phyloP scores from a whole-genome alignment of 2,329 filamentous ascomycete species.

The Ambrosiella cleistominuta region DNA sequence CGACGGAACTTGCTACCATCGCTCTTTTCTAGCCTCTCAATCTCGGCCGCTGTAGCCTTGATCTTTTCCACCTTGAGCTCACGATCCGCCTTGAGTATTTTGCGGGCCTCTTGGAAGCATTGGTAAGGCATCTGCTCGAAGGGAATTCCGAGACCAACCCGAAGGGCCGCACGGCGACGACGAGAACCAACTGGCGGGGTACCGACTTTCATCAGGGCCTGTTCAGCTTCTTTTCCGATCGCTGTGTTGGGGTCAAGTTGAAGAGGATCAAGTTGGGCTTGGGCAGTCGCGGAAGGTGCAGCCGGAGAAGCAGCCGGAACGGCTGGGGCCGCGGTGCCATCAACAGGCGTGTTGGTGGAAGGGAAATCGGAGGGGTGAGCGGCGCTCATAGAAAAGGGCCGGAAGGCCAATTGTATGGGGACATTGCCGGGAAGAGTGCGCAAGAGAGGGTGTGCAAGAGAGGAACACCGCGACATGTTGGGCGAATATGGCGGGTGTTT shows the following conservation, averaged over 20 bases:
- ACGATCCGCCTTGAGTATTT: constrained; percentile 63
- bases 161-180: constrained; percentile 59
- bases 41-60: constrained; percentile 44
- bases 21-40: constrained; percentile 46
- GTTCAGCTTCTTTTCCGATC: constrained; percentile 44
- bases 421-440: constrained; percentile 16
- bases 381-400: constrained; percentile 22
- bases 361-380: constrained; percentile 19
- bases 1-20: constrained; percentile 39
- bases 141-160: constrained; percentile 43
- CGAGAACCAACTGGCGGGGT: constrained; percentile 65
- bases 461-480: constrained; percentile 41
- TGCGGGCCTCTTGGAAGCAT: constrained; percentile 90
- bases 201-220: constrained; percentile 47
- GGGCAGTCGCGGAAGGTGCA: constrained; percentile 13
- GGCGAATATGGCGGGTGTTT: background rate
- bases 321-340: background rate
- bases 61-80: constrained; percentile 65
- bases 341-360: constrained; percentile 16
- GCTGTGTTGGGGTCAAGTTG: constrained; percentile 53
- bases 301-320: background rate
- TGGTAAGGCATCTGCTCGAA: constrained; percentile 94
- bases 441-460: constrained; percentile 38
- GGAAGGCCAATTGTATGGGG: constrained; percentile 20
- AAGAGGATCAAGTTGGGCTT: constrained; percentile 20